Conservation (phyloP, 768 basidiomycete genomes). For the Mrakia hoshinonis region DNA sequence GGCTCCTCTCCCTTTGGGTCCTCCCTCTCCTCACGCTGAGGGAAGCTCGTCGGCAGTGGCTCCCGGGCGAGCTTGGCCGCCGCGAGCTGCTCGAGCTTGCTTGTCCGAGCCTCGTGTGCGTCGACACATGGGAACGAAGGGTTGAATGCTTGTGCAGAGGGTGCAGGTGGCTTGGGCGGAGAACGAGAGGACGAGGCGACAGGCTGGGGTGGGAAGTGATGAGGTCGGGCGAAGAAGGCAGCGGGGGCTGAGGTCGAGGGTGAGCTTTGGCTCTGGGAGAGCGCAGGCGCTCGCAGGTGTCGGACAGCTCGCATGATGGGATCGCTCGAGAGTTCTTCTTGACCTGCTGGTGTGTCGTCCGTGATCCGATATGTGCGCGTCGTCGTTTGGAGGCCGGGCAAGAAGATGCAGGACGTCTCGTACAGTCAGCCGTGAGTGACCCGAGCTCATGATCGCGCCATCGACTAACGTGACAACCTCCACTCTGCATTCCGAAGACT, state of each 20-base stretch:
- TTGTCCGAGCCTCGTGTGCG: constrained; percentile 25
- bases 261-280: no score
- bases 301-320: no score
- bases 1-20: constrained; percentile 31
- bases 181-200: neutral
- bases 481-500: no score
- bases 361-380: no score
- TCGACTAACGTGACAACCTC: no score
- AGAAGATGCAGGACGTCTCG: no score
- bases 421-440: no score
- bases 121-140: constrained; percentile 29
- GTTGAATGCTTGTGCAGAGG: neutral
- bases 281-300: no score
- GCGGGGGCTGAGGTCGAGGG: neutral
- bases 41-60: constrained; percentile 24
- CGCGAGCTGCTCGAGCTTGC: constrained; percentile 16
- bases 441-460: no score
- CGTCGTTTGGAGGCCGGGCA: no score
- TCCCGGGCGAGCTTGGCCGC: neutral
- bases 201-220: neutral
- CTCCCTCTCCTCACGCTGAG: constrained; percentile 16
- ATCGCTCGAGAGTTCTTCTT: no score
- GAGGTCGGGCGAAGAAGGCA: neutral
- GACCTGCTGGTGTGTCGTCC: no score
- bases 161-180: neutral